Conservation (phyloP, 1,284 basidiomycete species). For the Flammula alnicola region DNA sequence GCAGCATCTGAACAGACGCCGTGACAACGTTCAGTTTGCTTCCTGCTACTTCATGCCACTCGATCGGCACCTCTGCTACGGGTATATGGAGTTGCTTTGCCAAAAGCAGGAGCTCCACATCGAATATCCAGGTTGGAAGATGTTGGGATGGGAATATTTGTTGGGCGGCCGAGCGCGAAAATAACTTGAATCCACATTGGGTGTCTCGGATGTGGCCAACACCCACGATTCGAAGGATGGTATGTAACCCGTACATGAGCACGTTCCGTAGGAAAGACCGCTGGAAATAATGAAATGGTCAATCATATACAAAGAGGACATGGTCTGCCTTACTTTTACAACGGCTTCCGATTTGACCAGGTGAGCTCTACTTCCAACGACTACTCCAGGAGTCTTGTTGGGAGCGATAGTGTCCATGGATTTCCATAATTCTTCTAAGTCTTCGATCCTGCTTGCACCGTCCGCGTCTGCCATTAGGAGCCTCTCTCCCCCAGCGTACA, state of each 20-base stretch:
- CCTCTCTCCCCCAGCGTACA: constrained; percentile 78
- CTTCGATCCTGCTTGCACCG: constrained; percentile 86
- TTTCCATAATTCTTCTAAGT: constrained; percentile 75
- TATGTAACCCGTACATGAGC: constrained; percentile 91
- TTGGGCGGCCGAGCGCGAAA: constrained; percentile 79
- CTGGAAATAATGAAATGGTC: constrained; percentile 44
- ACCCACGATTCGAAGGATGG: constrained; percentile 81
- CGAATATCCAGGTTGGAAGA: constrained; percentile 91
- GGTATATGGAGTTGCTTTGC: constrained; percentile 78
- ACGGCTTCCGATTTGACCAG: constrained; percentile 90
- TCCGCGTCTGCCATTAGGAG: constrained; percentile 94
- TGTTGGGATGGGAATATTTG: constrained; percentile 86
- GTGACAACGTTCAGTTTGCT: constrained; percentile 88
- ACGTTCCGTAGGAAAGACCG: constrained; percentile 87
- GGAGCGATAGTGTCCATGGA: constrained; percentile 69
- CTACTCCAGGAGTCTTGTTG: constrained; percentile 62
- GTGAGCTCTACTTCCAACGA: constrained; percentile 89
- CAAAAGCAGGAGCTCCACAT: constrained; percentile 92
- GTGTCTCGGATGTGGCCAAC: constrained; percentile 91
- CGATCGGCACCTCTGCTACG: constrained; percentile 84
- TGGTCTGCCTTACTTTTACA: constrained; percentile 73
- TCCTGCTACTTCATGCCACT: constrained; percentile 92
- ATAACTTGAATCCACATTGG: constrained; percentile 96
- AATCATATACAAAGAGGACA: not conserved
- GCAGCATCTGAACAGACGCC: constrained; percentile 87